Conservation (phyloP, 2,329 filamentous ascomycete genomes). For the Cytospora paraplurivora region DNA sequence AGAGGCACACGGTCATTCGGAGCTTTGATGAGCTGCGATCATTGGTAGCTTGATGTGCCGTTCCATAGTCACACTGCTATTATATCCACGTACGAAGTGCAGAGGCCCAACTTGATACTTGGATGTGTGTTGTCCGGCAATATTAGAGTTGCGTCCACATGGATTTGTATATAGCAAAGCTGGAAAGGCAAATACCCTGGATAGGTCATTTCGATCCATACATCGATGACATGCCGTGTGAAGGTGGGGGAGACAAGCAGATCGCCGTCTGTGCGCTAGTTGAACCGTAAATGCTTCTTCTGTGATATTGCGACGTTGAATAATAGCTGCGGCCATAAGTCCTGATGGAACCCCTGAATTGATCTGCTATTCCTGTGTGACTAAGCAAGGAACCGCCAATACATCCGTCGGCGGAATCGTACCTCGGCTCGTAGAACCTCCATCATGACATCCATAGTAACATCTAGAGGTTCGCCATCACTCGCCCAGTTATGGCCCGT, state of each 20-base stretch:
- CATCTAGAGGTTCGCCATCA: background rate
- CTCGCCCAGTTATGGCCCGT: constrained; percentile 1
- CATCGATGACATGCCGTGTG: no score
- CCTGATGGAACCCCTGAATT: background rate
- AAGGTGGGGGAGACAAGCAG: no score
- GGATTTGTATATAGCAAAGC: no score
- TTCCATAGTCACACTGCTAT: background rate
- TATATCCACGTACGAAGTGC: background rate
- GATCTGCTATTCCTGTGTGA: constrained; percentile 1
- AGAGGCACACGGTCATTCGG: constrained; percentile 35
- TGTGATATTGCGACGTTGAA: background rate
- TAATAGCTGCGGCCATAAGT: background rate
- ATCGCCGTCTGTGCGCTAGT: no score
- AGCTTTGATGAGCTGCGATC: constrained; percentile 37
- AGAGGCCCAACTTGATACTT: background rate
- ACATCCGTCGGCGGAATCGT: background rate
- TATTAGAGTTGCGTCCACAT: no score
- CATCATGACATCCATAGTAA: background rate
- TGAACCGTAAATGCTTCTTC: no score
- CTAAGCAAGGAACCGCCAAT: constrained; percentile 13
- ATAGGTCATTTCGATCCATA: no score
- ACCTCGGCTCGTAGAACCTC: constrained; percentile 7
- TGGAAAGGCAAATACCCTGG: no score
- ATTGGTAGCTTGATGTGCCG: constrained; percentile 5
- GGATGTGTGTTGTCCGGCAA: background rate